Base-by-base conservation (phyloP, 2,329 filamentous ascomycete genomes). In the Calonectria fujianensis region DNA sequence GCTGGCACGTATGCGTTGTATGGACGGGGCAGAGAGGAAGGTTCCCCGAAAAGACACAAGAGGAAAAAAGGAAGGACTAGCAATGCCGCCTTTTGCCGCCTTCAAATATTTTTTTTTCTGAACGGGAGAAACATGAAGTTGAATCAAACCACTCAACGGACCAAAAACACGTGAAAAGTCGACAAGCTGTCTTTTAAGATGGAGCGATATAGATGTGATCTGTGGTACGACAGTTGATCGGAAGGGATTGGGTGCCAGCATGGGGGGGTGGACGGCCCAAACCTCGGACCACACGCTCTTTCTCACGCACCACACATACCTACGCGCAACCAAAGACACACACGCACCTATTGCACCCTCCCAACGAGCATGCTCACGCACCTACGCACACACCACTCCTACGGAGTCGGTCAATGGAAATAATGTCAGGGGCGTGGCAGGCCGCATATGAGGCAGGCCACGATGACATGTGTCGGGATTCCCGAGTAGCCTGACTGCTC, bases 211-310 rank as follows among this genome's bases (percentile, higher is more conserved):
- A 52, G 66, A 74, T 71, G 52, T 27, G 32, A 45, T 48, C 66
- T 52, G 63, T 78, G 78, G 74, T 75, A 80, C 61, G 79, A 79
- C 48, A 39, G 52, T 32, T 51, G 57, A 52, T 66, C n/a, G 37
- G 10, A 63, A 69, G 59, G 51, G 68, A 74, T 69, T 72, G 66
- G 31, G 65, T 71, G 50, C 48, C 68, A 74, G 45, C 48, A 29
- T 64, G 57, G n/a, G 57, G 57, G 41, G 57, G 57, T 72, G 32
- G 67, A 77, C 50, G 67, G 69, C 45, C 69, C 41, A 72, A 63
- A 61, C 50, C 67, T 74, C 74, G 73, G 66, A 75, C 75, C 72
- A 77, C 72, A 54, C 52, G 59, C 68, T 51, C 31, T 66, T 70
- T 64, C 68, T 77, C 39, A 52, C 65, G 51, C 69, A 67, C 41